Conservation (phyloP, 2,329 filamentous ascomycete genomes). For the Alternaria incomplexa region DNA sequence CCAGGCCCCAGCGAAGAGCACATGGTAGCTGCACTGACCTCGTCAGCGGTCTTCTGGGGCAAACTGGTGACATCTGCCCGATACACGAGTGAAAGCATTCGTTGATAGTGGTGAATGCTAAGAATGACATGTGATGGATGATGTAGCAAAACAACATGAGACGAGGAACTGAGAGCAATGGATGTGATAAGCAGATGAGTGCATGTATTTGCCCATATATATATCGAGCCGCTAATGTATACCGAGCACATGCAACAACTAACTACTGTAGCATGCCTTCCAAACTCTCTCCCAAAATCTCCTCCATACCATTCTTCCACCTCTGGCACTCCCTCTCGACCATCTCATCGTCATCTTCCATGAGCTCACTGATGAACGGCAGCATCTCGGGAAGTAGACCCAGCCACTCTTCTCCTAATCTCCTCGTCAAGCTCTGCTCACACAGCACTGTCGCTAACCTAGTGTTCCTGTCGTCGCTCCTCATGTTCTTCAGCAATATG, state of each 20-base stretch:
- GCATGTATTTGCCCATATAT: not conserved
- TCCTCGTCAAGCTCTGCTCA: constrained; percentile 78
- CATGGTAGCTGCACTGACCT: not conserved
- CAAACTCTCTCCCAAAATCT: constrained; percentile 85
- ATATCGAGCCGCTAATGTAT: not conserved
- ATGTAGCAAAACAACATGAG: not conserved
- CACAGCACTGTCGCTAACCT: constrained; percentile 82
- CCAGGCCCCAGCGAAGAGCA: not conserved
- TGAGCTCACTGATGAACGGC: constrained; percentile 91
- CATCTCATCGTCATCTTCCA: constrained; percentile 94
- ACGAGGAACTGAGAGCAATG: not conserved
- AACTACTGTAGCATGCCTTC: constrained; percentile 86
- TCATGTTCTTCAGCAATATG: constrained; percentile 77
- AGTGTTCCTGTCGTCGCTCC: constrained; percentile 72
- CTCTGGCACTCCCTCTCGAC: constrained; percentile 88
- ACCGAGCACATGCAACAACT: not conserved
- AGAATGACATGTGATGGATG: not conserved
- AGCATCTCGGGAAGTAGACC: constrained; percentile 92
- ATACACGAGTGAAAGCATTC: not conserved
- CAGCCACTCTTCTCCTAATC: constrained; percentile 92
- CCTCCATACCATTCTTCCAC: constrained; percentile 92
- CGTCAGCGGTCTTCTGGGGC: not conserved
- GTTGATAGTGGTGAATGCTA: not conserved
- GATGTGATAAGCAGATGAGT: not conserved
- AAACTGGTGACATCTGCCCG: not conserved